Base-by-base conservation (phyloP, 2,329 filamentous ascomycete species). In the Penicillium hordei region DNA sequence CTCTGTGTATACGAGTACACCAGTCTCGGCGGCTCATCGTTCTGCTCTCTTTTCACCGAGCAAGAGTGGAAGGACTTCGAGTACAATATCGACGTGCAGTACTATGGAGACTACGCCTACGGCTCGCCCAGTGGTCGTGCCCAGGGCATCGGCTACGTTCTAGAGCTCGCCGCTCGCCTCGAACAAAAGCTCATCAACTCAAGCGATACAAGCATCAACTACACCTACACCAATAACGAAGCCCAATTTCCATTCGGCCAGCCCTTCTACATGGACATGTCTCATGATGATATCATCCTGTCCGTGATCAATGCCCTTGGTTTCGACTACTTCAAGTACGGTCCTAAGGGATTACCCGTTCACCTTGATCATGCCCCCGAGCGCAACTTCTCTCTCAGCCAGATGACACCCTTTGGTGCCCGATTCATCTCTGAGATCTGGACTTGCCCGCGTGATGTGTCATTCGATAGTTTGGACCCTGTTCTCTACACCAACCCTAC, bases 11-110 rank as follows among this genome's bases (percentile, higher is more conserved):
- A 85, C 63, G 83, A 85, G 66, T 73, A 72, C 46, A 78, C 72
- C 38, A 82, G 78, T 60, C 75, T 84, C 17, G 80, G 80, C 21
- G 70, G 68, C 55, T 83, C 79, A 4, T 75, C 79, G 33, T 84
- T 84, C 69, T 84, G 82, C 70, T 62, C 66, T 21, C 75, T 84
- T 27, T 84, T 85, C 70, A 84, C 82, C 0, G 73, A 76, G 44
- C 76, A 81, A 48, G 82, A 85, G 65, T 85, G 82, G 82, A 69
- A 74, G 21, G 81, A 79, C 19, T 85, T 82, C 64, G 82, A 82
- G 56, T 79, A 80, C 59, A 79, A 78, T 3, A 68, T 83, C 10
- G 83, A 85, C 60, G 76, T 83, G 36, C 78, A 80, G 52, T 85
- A 74, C 64, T 78, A 75, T 58, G 75, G 73, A 34, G 77, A 81